Conservation (phyloP, 805 yeast genomes). For the Kuraishia hungarica region DNA sequence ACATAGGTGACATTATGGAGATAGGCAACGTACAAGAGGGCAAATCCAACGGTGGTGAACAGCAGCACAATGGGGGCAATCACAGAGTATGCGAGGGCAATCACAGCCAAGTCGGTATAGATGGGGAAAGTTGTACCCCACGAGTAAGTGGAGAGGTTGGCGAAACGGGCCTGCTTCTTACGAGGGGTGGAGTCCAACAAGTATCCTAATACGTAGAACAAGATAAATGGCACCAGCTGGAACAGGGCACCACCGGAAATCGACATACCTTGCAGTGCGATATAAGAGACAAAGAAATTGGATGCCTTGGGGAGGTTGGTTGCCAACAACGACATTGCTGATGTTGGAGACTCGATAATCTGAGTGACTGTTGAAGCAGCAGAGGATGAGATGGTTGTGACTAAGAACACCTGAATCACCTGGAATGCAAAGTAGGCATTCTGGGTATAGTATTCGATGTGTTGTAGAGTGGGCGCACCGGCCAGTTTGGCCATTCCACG, state of each 20-base stretch:
- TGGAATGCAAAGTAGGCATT: slow-evolving; percentile 72
- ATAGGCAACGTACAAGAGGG: slow-evolving; percentile 67
- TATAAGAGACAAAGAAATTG: slow-evolving; percentile 62
- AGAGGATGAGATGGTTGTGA: slow-evolving; percentile 76
- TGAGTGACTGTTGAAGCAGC: slow-evolving; percentile 72
- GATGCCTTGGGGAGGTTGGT: slow-evolving; percentile 64
- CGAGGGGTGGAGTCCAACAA: slow-evolving; percentile 57
- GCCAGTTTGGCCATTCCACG: slow-evolving; percentile 52
- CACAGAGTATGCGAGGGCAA: slow-evolving; percentile 57
- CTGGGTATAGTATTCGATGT: slow-evolving; percentile 57
- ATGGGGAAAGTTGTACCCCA: slow-evolving; percentile 82
- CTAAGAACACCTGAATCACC: slow-evolving; percentile 82
- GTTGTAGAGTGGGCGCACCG: slow-evolving; percentile 50
- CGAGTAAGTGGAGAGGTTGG: slow-evolving; percentile 37
- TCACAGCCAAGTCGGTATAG: slow-evolving; percentile 63
- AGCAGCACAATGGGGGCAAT: slow-evolving; percentile 78
- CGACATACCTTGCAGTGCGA: slow-evolving; percentile 60
- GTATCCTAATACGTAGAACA: slow-evolving; percentile 50
- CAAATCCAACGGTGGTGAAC: slow-evolving; percentile 66
- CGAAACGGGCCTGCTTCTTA: slow-evolving; percentile 57
- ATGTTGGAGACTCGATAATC: slow-evolving; percentile 52
- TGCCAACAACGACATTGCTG: slow-evolving; percentile 53
- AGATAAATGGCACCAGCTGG: slow-evolving; percentile 49
- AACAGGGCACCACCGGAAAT: slow-evolving; percentile 57
- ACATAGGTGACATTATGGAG: slow-evolving; percentile 72